phyloP scores from a whole-genome alignment of 1,284 basidiomycete genomes.

The Trichosporon sp. region DNA sequence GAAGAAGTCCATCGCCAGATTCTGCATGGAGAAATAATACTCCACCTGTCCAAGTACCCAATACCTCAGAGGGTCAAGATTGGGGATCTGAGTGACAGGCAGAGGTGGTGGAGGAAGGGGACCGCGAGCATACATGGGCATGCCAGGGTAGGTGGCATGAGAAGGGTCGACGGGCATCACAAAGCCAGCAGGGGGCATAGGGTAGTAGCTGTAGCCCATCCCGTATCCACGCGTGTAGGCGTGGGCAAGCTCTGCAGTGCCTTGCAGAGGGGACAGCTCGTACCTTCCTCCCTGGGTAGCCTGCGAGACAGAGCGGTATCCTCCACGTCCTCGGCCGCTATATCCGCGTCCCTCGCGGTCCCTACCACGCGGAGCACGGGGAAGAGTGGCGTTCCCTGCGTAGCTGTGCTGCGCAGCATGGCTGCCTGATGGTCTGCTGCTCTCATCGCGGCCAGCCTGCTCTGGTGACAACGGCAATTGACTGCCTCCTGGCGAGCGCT shows the following conservation, averaged over 20 bases:
- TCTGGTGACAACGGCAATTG: conserved; percentile 14
- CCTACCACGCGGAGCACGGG: conserved; percentile 27
- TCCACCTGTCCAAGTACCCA: conserved; percentile 71
- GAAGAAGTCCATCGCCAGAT: conserved; percentile 75
- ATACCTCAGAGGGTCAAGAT: conserved; percentile 59
- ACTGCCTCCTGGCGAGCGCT: conserved; percentile 14
- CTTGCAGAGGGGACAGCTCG: conserved; percentile 15
- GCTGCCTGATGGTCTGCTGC: conserved; percentile 4
- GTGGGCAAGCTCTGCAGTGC: conserved; percentile 14
- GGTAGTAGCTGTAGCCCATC: conserved; percentile 29
- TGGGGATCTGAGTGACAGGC: conserved; percentile 54
- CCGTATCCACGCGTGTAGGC: conserved; percentile 25
- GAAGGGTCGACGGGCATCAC: conserved; percentile 13
- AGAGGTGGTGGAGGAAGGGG: conserved; percentile 52
- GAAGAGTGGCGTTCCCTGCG: conserved; percentile 13
- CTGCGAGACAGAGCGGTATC: conserved; percentile 12
- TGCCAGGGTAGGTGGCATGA: background rate
- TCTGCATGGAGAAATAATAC: conserved; percentile 81
- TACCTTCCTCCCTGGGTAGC: conserved; percentile 8
- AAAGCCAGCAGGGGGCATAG: conserved; percentile 18
- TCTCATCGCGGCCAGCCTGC: background rate
- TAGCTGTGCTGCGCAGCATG: conserved; percentile 25
- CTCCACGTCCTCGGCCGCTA: conserved; percentile 23
- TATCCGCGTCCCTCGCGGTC: conserved; percentile 28
- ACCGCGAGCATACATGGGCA: conserved; percentile 9